Conservation (phyloP, 768 basidiomycete genomes). For the Xerocomellus intermedius region DNA sequence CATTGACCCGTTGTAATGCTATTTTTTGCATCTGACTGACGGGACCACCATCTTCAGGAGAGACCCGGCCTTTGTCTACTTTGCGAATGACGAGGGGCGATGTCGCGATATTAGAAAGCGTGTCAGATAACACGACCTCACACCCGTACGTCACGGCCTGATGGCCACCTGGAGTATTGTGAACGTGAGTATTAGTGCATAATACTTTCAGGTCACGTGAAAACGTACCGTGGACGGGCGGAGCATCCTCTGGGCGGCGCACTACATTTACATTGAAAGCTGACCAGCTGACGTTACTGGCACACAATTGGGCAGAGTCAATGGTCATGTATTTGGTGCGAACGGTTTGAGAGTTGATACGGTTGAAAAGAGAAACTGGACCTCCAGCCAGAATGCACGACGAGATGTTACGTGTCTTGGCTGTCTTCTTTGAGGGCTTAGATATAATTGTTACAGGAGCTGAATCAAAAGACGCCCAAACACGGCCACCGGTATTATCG, state of each 20-base stretch:
- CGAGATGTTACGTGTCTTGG: constrained; percentile 89
- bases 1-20: constrained; percentile 79
- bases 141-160: constrained; percentile 91
- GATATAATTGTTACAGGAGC: constrained; percentile 93
- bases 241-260: constrained; percentile 63
- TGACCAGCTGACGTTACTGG: constrained; percentile 91
- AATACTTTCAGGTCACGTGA: constrained; percentile 49
- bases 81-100: constrained; percentile 87
- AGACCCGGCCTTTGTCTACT: constrained; percentile 86
- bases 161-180: constrained; percentile 51
- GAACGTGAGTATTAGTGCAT: constrained; percentile 40
- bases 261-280: constrained; percentile 93
- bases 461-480: constrained; percentile 92
- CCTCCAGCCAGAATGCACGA: constrained; percentile 89
- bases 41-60: constrained; percentile 86
- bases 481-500: constrained; percentile 50
- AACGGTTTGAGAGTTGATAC: constrained; percentile 95
- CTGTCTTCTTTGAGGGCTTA: constrained; percentile 96
- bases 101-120: constrained; percentile 80
- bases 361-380: constrained; percentile 90
- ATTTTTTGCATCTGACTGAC: constrained; percentile 98
- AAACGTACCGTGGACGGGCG: constrained; percentile 60
- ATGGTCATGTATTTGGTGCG: constrained; percentile 98
- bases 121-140: constrained; percentile 82
- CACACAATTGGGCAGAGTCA: constrained; percentile 77